phyloP scores from a whole-genome alignment of 768 basidiomycete species.

The Leccinum aurantiacum region DNA sequence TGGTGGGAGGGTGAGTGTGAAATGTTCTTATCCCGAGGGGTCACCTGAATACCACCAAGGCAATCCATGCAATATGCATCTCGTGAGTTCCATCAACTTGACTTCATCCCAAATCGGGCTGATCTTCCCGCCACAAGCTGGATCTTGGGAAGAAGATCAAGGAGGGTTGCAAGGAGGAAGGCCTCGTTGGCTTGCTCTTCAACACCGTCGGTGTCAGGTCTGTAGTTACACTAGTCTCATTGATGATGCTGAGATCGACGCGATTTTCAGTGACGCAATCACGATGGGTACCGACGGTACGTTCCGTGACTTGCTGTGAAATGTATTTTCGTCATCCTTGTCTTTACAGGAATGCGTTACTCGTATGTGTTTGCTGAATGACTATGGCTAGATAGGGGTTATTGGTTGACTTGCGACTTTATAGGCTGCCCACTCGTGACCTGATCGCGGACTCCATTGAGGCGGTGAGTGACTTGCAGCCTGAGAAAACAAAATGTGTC shows the following conservation, averaged over 20 bases:
- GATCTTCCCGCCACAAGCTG: conserved; percentile 46
- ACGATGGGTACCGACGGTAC: conserved; percentile 87
- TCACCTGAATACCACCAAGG: conserved; percentile 40
- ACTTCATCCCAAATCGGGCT: neutral
- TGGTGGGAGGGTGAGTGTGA: conserved; percentile 81
- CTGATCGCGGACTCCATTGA: conserved; percentile 90
- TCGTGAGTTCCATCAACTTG: conserved; percentile 45
- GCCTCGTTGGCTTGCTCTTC: conserved; percentile 78
- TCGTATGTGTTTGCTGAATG: conserved; percentile 50
- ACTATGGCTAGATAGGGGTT: neutral
- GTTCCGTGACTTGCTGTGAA: conserved; percentile 16
- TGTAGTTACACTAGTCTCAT: conserved; percentile 8
- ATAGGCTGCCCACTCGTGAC: conserved; percentile 80
- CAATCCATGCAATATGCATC: conserved; percentile 84
- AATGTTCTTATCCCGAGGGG: neutral
- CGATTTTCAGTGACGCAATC: conserved; percentile 65
- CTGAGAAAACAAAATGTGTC: neutral
- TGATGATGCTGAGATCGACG: neutral
- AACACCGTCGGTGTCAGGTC: conserved; percentile 86
- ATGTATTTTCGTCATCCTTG: neutral
- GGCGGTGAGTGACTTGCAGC: conserved; percentile 46
- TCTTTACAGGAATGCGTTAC: conserved; percentile 73
- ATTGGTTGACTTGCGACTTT: conserved; percentile 1
- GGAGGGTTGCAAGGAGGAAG: conserved; percentile 78
- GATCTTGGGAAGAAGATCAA: conserved; percentile 80